Evolutionary conservation across 805 yeast species (phyloP), one percentile per base, ranked within the genome.

Genomic region (Kuraishia capsulata): DNA sequence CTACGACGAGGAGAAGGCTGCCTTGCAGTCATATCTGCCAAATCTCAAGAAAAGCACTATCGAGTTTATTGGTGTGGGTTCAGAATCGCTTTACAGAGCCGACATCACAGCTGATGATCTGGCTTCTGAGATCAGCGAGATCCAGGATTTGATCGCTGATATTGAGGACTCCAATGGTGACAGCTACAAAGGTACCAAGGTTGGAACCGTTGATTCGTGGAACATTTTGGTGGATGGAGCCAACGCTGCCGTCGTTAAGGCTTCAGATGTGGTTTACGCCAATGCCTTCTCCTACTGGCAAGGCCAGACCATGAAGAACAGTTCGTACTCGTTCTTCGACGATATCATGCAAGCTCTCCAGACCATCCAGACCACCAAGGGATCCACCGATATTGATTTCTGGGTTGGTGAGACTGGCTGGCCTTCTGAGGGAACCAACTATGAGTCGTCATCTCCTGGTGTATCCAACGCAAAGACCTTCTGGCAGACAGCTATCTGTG

Each of bases 221-320:
- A 85, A 90, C 62, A 71, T 84, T 45, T 61, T 85, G 45, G 96
- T 88, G 48, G 95, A 86, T 53, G 92, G 82, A 53, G 76, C 69
- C 49, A 69, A 80, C 47, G 51, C 64, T 37, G 75, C 81, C 20
- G 95, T 83, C 40, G 79, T 90, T 56, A 52, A 76, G 59, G 89
- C 87, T 38, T 69, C 94, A 35, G 97, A 90, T 61, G 69, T 86
- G 52, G 78, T 88, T 44, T 83, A 81, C 60, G 95, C 96, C 54
- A 90, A 90, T 59, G 97, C 96, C 37, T 90, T 90, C 75, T 85
- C 97, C 6, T 90, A 89, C 80, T 90, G 97, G 97, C 97, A 90
- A 70, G 97, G 97, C 33, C 97, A 88, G 69, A 73, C 87, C 49
- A 73, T 72, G 74, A 55, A 61, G 36, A 89, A 89, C 61, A 76